Percentiles rank a stretch among this genome's conserved stretches.
Conservation (phyloP, 2,329 filamentous ascomycete genomes). For the Aspergillus eucalypticola region DNA sequence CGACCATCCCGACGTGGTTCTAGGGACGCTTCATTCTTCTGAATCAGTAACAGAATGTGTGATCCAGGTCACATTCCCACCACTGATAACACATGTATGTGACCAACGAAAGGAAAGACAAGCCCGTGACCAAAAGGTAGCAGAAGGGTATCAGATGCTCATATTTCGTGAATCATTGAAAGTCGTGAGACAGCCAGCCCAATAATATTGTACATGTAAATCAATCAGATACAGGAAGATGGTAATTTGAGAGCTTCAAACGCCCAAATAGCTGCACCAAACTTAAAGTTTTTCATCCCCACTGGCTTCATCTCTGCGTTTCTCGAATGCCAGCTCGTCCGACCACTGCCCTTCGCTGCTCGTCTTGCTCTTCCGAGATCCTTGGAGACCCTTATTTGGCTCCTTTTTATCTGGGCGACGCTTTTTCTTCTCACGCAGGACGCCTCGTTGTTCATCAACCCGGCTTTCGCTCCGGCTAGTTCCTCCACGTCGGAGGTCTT, state of each 20-base stretch:
- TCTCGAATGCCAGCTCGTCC: background rate
- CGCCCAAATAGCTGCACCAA: background rate
- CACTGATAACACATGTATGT: no score
- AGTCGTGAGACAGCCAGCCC: conserved; percentile 20
- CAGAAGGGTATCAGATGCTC: conserved; percentile 14
- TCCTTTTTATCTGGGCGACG: conserved; percentile 28
- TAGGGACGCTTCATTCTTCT: no score
- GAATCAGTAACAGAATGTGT: no score
- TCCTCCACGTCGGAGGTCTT: conserved; percentile 56
- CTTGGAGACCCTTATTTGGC: conserved; percentile 20
- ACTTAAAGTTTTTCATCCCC: background rate
- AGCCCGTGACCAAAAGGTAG: background rate
- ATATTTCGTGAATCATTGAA: background rate
- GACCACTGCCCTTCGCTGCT: conserved; percentile 22
- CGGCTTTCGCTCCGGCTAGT: conserved; percentile 33
- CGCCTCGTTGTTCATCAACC: conserved; percentile 26
- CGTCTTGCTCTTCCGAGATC: conserved; percentile 21
- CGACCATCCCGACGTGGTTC: no score
- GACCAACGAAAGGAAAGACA: background rate
- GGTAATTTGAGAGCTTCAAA: background rate
- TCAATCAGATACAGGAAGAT: background rate
- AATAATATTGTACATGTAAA: conserved; percentile 9
- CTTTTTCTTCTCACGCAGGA: conserved; percentile 30
- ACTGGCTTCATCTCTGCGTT: background rate
- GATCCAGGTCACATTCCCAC: no score